Percentiles rank a stretch among this genome's conserved stretches.
phyloP scores from a whole-genome alignment of 306 rosid species.

The Vigna unguiculata region DNA sequence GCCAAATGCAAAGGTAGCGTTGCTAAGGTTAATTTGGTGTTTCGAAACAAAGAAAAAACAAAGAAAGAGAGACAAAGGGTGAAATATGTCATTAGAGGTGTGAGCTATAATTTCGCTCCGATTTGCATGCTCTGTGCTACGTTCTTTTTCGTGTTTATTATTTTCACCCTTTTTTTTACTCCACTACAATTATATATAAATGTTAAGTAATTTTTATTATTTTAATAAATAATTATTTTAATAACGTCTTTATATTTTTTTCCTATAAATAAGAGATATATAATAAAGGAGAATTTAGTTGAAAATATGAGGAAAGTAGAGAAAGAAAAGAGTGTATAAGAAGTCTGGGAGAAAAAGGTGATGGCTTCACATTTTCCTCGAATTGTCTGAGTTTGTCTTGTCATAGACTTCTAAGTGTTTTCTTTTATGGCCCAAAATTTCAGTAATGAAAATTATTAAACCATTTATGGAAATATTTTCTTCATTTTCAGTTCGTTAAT shows the following conservation, averaged over 20 bases:
- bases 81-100: slow-evolving; percentile 57
- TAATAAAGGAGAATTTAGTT: background rate
- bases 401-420: background rate
- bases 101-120: slow-evolving; percentile 79
- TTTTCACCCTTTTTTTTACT: slow-evolving; percentile 19
- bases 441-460: background rate
- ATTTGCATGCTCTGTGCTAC: slow-evolving; percentile 76
- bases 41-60: slow-evolving; percentile 21
- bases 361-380: background rate
- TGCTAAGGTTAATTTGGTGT: slow-evolving; percentile 39
- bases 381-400: background rate
- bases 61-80: background rate
- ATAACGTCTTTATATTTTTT: no score
- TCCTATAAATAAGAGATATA: no score
- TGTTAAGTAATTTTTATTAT: no score
- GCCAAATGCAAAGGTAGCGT: slow-evolving; percentile 12
- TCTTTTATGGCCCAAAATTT: background rate
- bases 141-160: slow-evolving; percentile 59
- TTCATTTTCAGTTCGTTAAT: background rate
- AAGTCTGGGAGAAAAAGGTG: background rate
- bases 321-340: background rate
- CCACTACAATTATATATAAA: no score
- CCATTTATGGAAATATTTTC: background rate
- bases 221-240: no score
- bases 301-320: background rate